Percentiles rank a stretch among this genome's conserved stretches.
phyloP scores from a whole-genome alignment of 768 basidiomycete species.

The Mycena vitilis region DNA sequence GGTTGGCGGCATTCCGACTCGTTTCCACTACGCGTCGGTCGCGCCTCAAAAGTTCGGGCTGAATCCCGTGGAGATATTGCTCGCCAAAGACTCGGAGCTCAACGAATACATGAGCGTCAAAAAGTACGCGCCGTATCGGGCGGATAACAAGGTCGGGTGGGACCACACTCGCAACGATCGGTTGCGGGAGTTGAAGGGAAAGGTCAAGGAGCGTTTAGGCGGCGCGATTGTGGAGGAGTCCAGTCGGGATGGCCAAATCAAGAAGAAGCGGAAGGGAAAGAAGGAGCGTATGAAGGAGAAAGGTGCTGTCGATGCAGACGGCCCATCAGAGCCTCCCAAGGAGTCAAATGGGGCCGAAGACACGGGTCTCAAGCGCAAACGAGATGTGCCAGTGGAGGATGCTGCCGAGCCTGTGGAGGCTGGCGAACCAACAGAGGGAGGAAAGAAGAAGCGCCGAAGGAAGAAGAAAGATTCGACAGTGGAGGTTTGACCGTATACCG shows the following conservation, averaged over 20 bases:
- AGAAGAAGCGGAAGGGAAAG: slow-evolving; percentile 37
- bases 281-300: slow-evolving; percentile 30
- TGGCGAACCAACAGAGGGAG: no score
- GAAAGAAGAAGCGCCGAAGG: no score
- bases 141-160: slow-evolving; percentile 66
- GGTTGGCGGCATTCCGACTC: slow-evolving; percentile 91
- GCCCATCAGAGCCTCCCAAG: no score
- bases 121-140: slow-evolving; percentile 91
- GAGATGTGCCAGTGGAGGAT: no score
- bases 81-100: slow-evolving; percentile 92
- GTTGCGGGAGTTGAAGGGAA: slow-evolving; percentile 78
- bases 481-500: no score
- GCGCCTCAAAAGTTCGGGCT: slow-evolving; percentile 74
- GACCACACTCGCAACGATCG: slow-evolving; percentile 72
- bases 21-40: slow-evolving; percentile 91
- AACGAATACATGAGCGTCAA: slow-evolving; percentile 93
- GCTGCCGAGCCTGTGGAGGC: no score
- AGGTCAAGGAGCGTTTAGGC: slow-evolving; percentile 59
- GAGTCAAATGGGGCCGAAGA: no score
- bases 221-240: slow-evolving; percentile 19
- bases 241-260: slow-evolving; percentile 23
- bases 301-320: slow-evolving; percentile 8
- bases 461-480: no score
- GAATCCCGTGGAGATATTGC: slow-evolving; percentile 85
- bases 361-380: no score